These are phyloP conservation scores for Malus fusca DNA, from an alignment of 306 rosid genomes.

Conservation along the genomic window DNA sequence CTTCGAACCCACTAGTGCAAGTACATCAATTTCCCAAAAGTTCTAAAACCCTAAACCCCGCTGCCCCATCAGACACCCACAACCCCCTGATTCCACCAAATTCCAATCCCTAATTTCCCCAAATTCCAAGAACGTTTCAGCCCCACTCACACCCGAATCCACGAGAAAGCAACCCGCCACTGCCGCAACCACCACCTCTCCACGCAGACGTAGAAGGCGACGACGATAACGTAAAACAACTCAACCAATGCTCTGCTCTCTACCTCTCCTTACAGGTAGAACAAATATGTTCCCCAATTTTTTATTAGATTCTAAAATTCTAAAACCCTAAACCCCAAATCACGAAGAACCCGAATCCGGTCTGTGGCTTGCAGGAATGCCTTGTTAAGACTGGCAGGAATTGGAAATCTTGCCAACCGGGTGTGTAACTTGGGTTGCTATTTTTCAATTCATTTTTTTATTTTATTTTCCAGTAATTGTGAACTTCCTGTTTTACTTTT, in stretches of 20 bases:
- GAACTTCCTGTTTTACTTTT: not conserved
- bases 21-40: no score
- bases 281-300: not conserved
- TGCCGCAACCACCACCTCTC: constrained; percentile 30
- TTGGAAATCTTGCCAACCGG: constrained; percentile 75
- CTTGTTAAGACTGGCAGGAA: constrained; percentile 51
- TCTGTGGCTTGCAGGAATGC: constrained; percentile 53
- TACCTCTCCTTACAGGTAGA: constrained; percentile 71
- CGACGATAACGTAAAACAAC: constrained; percentile 74
- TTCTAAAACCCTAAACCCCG: no score
- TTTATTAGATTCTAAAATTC: not conserved
- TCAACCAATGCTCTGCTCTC: constrained; percentile 59
- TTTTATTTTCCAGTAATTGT: not conserved
- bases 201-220: constrained; percentile 56
- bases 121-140: constrained; percentile 15
- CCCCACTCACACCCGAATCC: not conserved
- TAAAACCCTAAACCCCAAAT: constrained; percentile 41
- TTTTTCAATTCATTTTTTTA: not conserved
- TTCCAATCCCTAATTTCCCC: no score
- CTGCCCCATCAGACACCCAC: no score
- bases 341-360: not conserved
- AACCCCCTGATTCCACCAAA: no score
- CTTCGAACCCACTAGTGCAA: no score
- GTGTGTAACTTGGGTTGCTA: constrained; percentile 18
- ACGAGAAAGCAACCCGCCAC: constrained; percentile 3